phyloP scores from a whole-genome alignment of 2,329 filamentous ascomycete species.

The Penicillium sumatraense region DNA sequence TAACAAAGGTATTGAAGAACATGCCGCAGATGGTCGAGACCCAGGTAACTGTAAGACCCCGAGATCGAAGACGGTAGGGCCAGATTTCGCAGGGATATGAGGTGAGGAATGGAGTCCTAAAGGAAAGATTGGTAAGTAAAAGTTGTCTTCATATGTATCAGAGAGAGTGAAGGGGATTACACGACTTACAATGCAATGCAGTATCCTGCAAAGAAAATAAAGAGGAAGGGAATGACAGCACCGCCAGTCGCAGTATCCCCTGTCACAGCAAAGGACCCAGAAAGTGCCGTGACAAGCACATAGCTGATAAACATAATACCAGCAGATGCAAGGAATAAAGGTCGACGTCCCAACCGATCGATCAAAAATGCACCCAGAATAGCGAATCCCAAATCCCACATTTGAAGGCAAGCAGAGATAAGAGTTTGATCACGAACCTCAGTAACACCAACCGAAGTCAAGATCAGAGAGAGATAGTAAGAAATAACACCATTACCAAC shows the following conservation, averaged over 20 bases:
- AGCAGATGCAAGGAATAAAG: slow-evolving; percentile 17
- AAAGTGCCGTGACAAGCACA: slow-evolving; percentile 28
- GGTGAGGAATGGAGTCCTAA: slow-evolving; percentile 25
- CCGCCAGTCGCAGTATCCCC: slow-evolving; percentile 19
- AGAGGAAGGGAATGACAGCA: slow-evolving; percentile 34
- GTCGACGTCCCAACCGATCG: slow-evolving; percentile 13
- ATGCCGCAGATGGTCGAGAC: slow-evolving; percentile 5
- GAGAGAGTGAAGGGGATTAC: background rate
- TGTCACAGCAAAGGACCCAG: slow-evolving; percentile 24
- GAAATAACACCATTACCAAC: slow-evolving; percentile 53
- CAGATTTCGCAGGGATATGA: slow-evolving; percentile 32
- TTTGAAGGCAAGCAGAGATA: slow-evolving; percentile 33
- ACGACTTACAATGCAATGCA: slow-evolving; percentile 28
- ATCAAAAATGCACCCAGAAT: slow-evolving; percentile 15
- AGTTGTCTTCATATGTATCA: background rate
- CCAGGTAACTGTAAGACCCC: slow-evolving; percentile 29
- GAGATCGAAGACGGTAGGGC: slow-evolving; percentile 27
- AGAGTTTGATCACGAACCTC: slow-evolving; percentile 40
- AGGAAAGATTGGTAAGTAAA: background rate
- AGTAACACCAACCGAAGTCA: slow-evolving; percentile 43
- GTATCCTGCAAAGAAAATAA: slow-evolving; percentile 33
- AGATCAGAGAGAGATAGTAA: slow-evolving; percentile 43
- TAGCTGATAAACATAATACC: slow-evolving; percentile 22
- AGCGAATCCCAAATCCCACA: slow-evolving; percentile 22
- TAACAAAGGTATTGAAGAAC: slow-evolving; percentile 29